Base-by-base conservation (phyloP, 805 yeast species). In the Metschnikowia drakensbergensis region DNA sequence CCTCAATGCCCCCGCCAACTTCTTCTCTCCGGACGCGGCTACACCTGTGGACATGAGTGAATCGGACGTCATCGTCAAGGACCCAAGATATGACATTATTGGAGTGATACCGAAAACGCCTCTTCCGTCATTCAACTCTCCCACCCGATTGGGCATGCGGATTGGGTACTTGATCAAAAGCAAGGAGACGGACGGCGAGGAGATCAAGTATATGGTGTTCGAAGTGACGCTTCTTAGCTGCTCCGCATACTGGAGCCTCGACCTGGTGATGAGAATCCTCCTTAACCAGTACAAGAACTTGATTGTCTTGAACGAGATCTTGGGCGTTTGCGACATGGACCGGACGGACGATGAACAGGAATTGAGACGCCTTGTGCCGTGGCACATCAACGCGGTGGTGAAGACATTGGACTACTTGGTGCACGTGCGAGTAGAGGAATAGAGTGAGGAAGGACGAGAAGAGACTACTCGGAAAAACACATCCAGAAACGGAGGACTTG, bases 161-260 rank as follows among this genome's bases (percentile, higher is more conserved):
- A 81, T 88, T 1, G 94, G 94, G 0, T 86, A 82, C 51, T 63
- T 87, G 46, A 58, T 84, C 6, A 82, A 77, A 49, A 72, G 72
- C 31, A 45, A 62, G 9, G 32, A 8, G 25, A 61, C 48, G 46
- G 23, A 27, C 23, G 35, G 13, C 17, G 42, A 17, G 25, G 32
- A 37, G 5, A 22, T 22, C 6, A 49, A 47, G 23, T 67, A 65
- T 50, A 52, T 67, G 46, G 71, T 77, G 3, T 76, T 82, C 52
- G 94, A 86, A 57, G 79, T 84, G 5, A 84, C 82, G 54, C 67
- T 87, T 30, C 65, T 87, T 54, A 86, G 90, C 59, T 86, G 92
- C 58, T 88, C 90, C 13, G 79, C 81, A 34, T 81, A 81, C 36
- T 79, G 86, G 64, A 76, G 80, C 47, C 72, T 81, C 1, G 73